Conservation (phyloP, 306 rosid species). For the Quercus suber region DNA sequence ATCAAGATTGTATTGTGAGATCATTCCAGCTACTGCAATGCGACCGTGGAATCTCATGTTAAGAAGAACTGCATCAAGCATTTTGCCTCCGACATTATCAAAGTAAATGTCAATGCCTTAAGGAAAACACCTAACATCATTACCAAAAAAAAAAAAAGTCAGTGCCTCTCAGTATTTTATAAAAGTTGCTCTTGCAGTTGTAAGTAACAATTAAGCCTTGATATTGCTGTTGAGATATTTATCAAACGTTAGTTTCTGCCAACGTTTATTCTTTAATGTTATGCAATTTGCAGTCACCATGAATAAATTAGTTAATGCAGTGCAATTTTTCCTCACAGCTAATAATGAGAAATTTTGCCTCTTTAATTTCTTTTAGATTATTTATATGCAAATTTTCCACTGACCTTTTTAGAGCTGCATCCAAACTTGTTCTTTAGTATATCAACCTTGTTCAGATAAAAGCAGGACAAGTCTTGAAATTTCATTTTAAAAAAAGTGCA, state of each 20-base stretch:
- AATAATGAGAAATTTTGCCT: not conserved
- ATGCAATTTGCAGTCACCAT: too few relatives aligned
- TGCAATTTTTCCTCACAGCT: too few relatives aligned
- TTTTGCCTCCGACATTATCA: constrained; percentile 58
- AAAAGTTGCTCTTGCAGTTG: not conserved
- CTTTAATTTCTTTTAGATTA: not conserved
- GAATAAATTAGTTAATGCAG: too few relatives aligned
- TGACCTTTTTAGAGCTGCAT: too few relatives aligned
- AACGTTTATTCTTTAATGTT: too few relatives aligned
- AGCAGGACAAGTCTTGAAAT: too few relatives aligned
- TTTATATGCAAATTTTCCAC: not conserved
- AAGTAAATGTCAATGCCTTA: constrained; percentile 72
- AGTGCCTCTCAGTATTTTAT: not conserved
- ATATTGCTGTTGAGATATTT: not conserved
- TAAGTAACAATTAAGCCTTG: too few relatives aligned
- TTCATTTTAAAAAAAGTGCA: not conserved
- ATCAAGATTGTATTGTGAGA: constrained; percentile 49
- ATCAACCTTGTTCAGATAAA: too few relatives aligned
- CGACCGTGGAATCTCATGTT: constrained; percentile 55
- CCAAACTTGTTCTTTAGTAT: too few relatives aligned
- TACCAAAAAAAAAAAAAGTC: not conserved
- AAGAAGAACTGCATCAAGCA: constrained; percentile 53
- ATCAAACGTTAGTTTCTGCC: not conserved
- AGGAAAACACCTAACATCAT: constrained; percentile 43
- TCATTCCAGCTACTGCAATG: constrained; percentile 59